A percentile compares a stretch with the other conserved stretches of the same genome.
Conservation (phyloP, 2,329 filamentous ascomycete species). For the Colletotrichum tamarilloi region DNA sequence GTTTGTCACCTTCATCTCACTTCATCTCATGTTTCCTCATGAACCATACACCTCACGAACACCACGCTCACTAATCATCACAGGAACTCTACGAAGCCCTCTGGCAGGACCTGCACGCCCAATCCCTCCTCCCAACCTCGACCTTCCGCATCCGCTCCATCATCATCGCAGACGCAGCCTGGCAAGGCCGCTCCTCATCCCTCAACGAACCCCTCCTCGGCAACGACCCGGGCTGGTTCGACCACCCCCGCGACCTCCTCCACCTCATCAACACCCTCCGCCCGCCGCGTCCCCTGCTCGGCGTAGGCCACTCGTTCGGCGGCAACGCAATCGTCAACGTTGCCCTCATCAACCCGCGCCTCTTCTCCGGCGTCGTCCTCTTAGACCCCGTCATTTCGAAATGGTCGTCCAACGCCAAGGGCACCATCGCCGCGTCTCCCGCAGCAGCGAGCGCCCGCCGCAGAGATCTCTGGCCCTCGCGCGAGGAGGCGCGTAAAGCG, state of each 20-base stretch:
- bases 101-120: conserved; percentile 82
- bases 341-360: conserved; percentile 81
- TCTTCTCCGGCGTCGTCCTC: conserved; percentile 79
- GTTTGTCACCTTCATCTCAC: conserved; percentile 52
- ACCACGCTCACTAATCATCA: not conserved
- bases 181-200: conserved; percentile 83
- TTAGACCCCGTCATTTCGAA: conserved; percentile 84
- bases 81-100: conserved; percentile 93
- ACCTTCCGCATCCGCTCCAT: conserved; percentile 82
- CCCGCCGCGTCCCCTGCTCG: conserved; percentile 81
- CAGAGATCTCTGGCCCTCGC: conserved; percentile 85
- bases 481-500: conserved; percentile 71
- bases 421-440: conserved; percentile 48
- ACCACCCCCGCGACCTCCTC: conserved; percentile 85
- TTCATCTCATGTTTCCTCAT: not conserved
- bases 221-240: conserved; percentile 85
- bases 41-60: not conserved
- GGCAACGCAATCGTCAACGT: conserved; percentile 78
- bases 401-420: conserved; percentile 52
- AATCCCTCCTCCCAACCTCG: conserved; percentile 53
- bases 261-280: conserved; percentile 89
- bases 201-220: conserved; percentile 82
- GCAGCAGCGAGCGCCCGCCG: conserved; percentile 75
- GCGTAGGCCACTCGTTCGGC: conserved; percentile 91
- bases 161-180: conserved; percentile 90